Base-by-base conservation (phyloP, 2,329 filamentous ascomycete species). In the Penicillium sp. region DNA sequence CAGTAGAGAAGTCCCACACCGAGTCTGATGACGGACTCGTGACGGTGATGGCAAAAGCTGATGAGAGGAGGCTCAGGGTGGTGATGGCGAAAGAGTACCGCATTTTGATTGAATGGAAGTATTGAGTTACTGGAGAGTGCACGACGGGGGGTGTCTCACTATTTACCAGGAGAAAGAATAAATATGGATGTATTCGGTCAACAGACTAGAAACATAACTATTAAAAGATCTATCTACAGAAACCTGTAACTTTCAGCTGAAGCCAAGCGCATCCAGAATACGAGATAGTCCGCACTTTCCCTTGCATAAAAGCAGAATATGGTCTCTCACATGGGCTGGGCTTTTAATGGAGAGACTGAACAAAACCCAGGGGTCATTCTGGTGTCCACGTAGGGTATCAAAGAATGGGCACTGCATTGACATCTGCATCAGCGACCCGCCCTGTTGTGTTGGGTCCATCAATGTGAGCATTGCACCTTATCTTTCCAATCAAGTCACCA, bases 1-100 rank as follows among this genome's bases (percentile, higher is more conserved):
- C 10, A 48, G 57, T 53, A 22, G 57, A 59, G n/a, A 59, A 57
- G 35, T 59, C 57, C 57, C 57, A 59, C 31, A 15, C 39, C 17
- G 57, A 41, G 54, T 17, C n/a, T 25, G 57, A 59, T 10, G 47
- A 48, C 14, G 57, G 57, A 37, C 39, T 48, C 34, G 57, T 59
- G 35, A 59, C 11, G 14, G 57, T 57, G 34, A 59, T 59, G 14
- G 57, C 54, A n/a, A 52, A 57, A 6, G 57, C 57, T 39, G 57
- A 57, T 11, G 57, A 57, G 39, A 59, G 34, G 47, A 59, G 45
- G 47, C 47, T 48, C 34, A 59, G 14, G 8, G 17, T 47, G 6
- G 45, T 20, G 47, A 59, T 39, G 35, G 54, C 35, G 34, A 59
- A 41, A 28, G 57, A 57, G 39, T 35, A 57, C 11, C 47, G 57